Base-by-base conservation (phyloP, 257 asterid genomes). In the Euphrasia confusa region DNA sequence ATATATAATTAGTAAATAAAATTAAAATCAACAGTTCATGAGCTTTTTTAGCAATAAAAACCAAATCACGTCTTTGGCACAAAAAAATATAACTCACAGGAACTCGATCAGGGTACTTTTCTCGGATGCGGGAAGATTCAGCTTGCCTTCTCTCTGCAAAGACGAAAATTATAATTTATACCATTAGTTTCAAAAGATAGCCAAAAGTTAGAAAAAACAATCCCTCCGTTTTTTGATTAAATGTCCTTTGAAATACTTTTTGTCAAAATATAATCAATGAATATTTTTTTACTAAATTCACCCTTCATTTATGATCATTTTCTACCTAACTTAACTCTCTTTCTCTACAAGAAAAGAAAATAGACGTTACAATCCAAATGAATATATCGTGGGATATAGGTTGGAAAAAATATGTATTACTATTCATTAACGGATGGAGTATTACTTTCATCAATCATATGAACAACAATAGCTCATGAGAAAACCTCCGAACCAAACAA, bases 71-170 rank as follows among this genome's bases (percentile, higher is more conserved):
- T 21, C 32, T 21, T 53, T 62, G 53, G 10, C 42, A 27, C 50
- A 17, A 5, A 49, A 48, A 3, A 63, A 60, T 8, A 67, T 7
- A 65, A 56, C 84, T 71, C 75, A 88, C 95, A 2, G 95, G 93
- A 53, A 88, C 69, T 80, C 95, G 82, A 37, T 83, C 88, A 7
- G 88, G 84, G 67, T 85, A 82, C 71, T 83, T 82, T 70, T 80
- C 87, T 57, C 82, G 69, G 63, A 83, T 80, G 59, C 81, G 81
- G 54, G 77, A 12, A 40, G 90, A 78, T 75, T 83, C 89, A 24
- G 83, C 79, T 66, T 54, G 77, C 60, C 96, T 77, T 72, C 61
- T 75, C 69, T 81, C 96, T 88, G 75, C 60, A 61, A 50, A 26
- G 58, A 10, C 2, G 59, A 68, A 33, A 63, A 63, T 17, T 1